Evolutionary conservation across 2,329 filamentous ascomycete species (phyloP), one percentile per base, ranked within the genome.

Genomic region (Fusarium cyanostomum): DNA sequence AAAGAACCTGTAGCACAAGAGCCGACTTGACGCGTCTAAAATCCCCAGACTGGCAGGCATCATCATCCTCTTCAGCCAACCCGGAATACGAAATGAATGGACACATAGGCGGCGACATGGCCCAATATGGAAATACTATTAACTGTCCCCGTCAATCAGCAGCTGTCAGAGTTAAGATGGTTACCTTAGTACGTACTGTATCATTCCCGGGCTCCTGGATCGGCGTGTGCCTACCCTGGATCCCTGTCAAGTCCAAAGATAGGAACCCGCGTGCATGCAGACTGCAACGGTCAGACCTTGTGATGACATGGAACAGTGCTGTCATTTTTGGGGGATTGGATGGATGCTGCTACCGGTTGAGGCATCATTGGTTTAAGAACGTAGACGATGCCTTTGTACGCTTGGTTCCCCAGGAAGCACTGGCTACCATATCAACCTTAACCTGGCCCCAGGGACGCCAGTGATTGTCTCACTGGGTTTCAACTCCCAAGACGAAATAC

Each of bases 261-360:
- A 46, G 38, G 31, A 15, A 24, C 27, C 59, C 51, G 61, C 57
- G 59, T 56, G 59, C 30, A 41, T 56, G 59, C 30, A 41, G 12
- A 28, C 27, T 39, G 13, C 27, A 62, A 52, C 45, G 50, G 56
- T 48, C 35, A 30, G 34, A 10, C 34, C 46, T 45, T 43, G 37
- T 38, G 39, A 38, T 39, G 21, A 49, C 38, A n/a, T n/a, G n/a
- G n/a, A 41, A 26, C 28, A 42, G n/a, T 35, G 31, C 5, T 28
- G 12, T 7, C n/a, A 9, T 28, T 7, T 10, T n/a, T 21, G 21
- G 4, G 21, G 21, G 21, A 6, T 4, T 21, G 21, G 6, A 6
- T 21, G 21, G 21, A 21, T 6, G 21, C 21, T 21, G 21, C 21
- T 21, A 6, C 21, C 4, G 21, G 21, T 21, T 21, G 21, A 6